These are phyloP conservation scores for Colletotrichum truncatum DNA, from an alignment of 2,329 filamentous ascomycete genomes.

Conservation along the genomic window DNA sequence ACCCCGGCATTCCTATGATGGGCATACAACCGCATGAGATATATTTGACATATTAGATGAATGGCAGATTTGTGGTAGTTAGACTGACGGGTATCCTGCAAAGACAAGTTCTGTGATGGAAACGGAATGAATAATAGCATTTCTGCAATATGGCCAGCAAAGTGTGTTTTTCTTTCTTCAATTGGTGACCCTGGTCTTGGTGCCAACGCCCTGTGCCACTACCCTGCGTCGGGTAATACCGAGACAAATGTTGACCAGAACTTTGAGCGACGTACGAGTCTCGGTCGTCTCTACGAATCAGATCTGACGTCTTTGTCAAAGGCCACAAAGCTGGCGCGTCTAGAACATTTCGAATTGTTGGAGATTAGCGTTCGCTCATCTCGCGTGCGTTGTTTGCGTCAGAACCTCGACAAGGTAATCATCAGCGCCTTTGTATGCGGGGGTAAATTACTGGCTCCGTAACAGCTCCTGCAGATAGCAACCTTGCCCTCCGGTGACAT, in stretches of 20 bases:
- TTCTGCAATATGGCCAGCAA: not conserved
- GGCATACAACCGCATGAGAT: no score
- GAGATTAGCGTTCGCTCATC: not conserved
- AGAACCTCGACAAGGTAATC: not conserved
- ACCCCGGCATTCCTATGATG: not conserved
- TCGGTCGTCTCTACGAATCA: not conserved
- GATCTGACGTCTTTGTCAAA: not conserved
- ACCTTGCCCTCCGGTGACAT: no score
- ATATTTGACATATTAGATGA: no score
- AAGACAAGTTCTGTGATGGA: no score
- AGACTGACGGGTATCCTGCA: not conserved
- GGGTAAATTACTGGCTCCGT: not conserved
- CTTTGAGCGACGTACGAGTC: not conserved
- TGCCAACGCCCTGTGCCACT: not conserved
- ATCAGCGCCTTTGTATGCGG: not conserved
- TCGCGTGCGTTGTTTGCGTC: constrained; percentile 2
- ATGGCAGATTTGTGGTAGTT: not conserved
- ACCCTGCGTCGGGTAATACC: not conserved
- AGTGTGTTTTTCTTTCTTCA: not conserved
- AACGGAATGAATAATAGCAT: not conserved
- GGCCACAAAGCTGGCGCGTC: not conserved
- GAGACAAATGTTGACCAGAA: not conserved
- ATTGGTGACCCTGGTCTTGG: not conserved
- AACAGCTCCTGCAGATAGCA: not conserved
- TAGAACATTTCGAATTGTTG: not conserved